Percentiles rank a stretch among this genome's conserved stretches.
These are phyloP conservation scores for Scenedesmus sp. DNA, from an alignment of 163 green algal species.

Conservation along the genomic window DNA sequence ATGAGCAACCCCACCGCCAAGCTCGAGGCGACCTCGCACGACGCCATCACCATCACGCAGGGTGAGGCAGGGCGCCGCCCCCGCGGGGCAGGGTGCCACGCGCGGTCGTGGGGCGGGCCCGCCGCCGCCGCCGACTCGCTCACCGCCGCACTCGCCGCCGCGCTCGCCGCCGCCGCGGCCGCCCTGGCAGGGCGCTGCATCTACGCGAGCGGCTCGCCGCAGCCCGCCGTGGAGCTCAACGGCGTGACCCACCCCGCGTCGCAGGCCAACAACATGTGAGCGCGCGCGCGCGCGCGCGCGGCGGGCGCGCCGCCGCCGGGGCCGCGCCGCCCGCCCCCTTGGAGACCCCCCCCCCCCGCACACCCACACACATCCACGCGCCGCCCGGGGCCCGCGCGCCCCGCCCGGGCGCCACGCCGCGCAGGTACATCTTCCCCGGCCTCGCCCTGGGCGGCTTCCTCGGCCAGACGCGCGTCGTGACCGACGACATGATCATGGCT, in stretches of 20 bases:
- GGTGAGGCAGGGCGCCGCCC: constrained; percentile 35
- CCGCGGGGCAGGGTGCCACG: no score
- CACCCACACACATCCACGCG: no score
- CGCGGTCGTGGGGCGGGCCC: no score
- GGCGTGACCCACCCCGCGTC: constrained; percentile 29
- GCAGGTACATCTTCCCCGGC: constrained; percentile 90
- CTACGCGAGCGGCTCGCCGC: constrained; percentile 85
- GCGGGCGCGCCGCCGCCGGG: no score
- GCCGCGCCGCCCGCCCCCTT: no score
- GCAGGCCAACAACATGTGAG: constrained; percentile 95
- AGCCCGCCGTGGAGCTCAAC: constrained; percentile 53
- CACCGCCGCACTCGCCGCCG: no score
- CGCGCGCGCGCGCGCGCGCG: no score
- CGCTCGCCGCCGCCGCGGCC: no score
- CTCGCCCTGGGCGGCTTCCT: constrained; percentile 65
- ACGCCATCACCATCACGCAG: constrained; percentile 54
- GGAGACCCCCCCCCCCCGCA: no score
- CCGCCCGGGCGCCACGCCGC: no score
- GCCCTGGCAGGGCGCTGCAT: constrained; percentile 62
- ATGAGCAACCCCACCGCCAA: constrained; percentile 94
- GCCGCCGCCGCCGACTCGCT: no score
- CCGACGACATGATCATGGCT: constrained; percentile 83
- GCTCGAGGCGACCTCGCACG: constrained; percentile 86
- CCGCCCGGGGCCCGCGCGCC: no score
- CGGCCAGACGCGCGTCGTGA: constrained; percentile 61